Conservation (phyloP, 352 stramenopile genomes). For the Pythium dissotocum region DNA sequence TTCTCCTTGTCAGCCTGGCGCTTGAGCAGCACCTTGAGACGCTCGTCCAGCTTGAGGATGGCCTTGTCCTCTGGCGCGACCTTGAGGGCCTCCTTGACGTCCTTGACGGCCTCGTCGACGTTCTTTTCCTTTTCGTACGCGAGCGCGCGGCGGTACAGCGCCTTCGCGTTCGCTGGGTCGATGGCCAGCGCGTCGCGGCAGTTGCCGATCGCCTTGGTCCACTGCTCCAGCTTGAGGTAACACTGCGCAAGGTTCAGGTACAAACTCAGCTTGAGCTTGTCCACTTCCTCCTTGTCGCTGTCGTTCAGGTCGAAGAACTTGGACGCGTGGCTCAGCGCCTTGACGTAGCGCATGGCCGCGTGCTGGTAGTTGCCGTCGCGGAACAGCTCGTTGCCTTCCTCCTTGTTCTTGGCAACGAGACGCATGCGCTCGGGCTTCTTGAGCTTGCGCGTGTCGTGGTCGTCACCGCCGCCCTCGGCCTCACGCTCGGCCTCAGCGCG, state of each 20-base stretch:
- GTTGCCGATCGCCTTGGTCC: constrained; percentile 79
- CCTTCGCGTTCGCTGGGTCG: constrained; percentile 81
- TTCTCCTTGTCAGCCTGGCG: constrained; percentile 88
- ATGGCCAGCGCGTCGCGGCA: constrained; percentile 81
- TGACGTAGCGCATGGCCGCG: constrained; percentile 89
- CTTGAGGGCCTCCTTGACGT: constrained; percentile 59
- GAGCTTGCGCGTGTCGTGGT: constrained; percentile 92
- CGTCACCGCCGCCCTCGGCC: constrained; percentile 75
- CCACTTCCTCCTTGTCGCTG: constrained; percentile 83
- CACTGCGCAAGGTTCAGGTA: constrained; percentile 93
- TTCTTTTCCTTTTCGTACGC: constrained; percentile 90
- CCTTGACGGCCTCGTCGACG: constrained; percentile 60
- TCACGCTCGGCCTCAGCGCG: constrained; percentile 75
- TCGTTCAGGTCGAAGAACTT: constrained; percentile 93
- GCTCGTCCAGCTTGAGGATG: constrained; percentile 72
- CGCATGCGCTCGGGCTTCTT: constrained; percentile 93
- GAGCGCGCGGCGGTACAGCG: constrained; percentile 83
- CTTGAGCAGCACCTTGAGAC: constrained; percentile 65
- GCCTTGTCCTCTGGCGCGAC: constrained; percentile 77
- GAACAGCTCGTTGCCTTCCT: constrained; percentile 94
- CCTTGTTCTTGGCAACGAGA: constrained; percentile 95
- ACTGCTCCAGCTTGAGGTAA: constrained; percentile 94
- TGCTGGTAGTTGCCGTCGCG: constrained; percentile 89
- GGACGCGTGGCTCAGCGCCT: constrained; percentile 86
- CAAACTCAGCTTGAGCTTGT: constrained; percentile 88